Evolutionary conservation across 768 basidiomycete genomes (phyloP).

Genomic region (Tricholoma sp.): DNA sequence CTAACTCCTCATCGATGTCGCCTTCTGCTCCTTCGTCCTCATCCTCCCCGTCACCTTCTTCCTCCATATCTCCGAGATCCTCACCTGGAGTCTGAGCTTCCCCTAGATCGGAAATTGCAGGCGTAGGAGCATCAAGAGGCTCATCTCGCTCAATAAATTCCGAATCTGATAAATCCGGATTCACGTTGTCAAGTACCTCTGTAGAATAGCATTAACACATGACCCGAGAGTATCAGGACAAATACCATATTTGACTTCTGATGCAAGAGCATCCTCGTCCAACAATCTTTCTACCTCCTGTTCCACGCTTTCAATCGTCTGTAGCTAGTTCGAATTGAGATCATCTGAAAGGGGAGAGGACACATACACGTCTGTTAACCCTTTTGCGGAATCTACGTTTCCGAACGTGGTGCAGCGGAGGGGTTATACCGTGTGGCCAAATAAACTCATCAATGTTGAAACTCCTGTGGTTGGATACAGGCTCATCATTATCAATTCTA

Average conservation of each 20-base stretch:
- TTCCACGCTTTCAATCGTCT: constrained; percentile 95
- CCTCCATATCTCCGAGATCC: constrained; percentile 50
- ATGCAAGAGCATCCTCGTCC: constrained; percentile 71
- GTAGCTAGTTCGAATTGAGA: neutral
- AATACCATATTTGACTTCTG: constrained; percentile 74
- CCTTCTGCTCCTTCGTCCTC: constrained; percentile 66
- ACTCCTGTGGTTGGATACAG: constrained; percentile 51
- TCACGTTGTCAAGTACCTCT: constrained; percentile 88
- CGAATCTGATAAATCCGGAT: constrained; percentile 86
- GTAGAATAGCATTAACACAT: constrained; percentile 2
- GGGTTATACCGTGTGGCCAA: constrained; percentile 95
- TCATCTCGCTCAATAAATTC: constrained; percentile 75
- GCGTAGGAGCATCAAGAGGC: constrained; percentile 65
- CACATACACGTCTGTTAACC: constrained; percentile 70
- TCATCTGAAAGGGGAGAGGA: neutral
- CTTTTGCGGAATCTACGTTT: constrained; percentile 92
- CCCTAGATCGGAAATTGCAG: constrained; percentile 63
- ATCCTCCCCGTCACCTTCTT: constrained; percentile 52
- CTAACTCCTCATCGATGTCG: constrained; percentile 85
- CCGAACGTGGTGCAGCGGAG: constrained; percentile 84
- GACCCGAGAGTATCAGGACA: neutral
- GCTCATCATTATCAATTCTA: constrained; percentile 66
- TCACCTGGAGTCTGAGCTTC: constrained; percentile 59
- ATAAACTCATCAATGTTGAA: constrained; percentile 95
- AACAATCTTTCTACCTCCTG: constrained; percentile 87